These are phyloP conservation scores for Setomelanomma holmii DNA, from an alignment of 2,329 filamentous ascomycete species.

Conservation along the genomic window DNA sequence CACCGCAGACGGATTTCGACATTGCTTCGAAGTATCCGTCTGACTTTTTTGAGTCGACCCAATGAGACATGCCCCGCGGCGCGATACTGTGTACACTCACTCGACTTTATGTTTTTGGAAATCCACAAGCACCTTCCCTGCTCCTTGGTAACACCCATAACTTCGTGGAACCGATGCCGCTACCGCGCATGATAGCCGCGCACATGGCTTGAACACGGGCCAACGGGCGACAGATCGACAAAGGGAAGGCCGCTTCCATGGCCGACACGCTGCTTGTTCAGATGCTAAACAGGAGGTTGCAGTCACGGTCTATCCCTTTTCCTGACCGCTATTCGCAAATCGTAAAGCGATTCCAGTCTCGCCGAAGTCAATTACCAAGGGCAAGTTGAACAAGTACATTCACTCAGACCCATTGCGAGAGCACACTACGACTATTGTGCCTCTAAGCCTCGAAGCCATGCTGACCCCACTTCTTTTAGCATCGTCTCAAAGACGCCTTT, in stretches of 20 bases:
- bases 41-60: conserved; percentile 4
- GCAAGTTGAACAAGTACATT: background rate
- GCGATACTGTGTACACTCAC: no score
- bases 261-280: conserved; percentile 8
- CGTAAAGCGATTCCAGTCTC: background rate
- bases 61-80: conserved; percentile 8
- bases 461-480: conserved; percentile 5
- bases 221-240: background rate
- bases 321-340: background rate
- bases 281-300: conserved; percentile 13
- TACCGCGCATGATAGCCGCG: conserved; percentile 25
- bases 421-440: background rate
- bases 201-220: conserved; percentile 5
- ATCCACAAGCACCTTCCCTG: conserved; percentile 9
- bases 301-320: conserved; percentile 1
- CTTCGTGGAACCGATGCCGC: conserved; percentile 13
- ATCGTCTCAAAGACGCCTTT: conserved; percentile 10
- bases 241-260: conserved; percentile 3
- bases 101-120: conserved; percentile 1
- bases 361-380: background rate
- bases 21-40: conserved; percentile 1
- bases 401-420: background rate
- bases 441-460: conserved; percentile 6
- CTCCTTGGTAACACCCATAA: conserved; percentile 1
- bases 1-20: background rate